A percentile compares a stretch with the other conserved stretches of the same genome.
phyloP scores from a whole-genome alignment of 139 green algal species.

The Ettlia oleoabundans region DNA sequence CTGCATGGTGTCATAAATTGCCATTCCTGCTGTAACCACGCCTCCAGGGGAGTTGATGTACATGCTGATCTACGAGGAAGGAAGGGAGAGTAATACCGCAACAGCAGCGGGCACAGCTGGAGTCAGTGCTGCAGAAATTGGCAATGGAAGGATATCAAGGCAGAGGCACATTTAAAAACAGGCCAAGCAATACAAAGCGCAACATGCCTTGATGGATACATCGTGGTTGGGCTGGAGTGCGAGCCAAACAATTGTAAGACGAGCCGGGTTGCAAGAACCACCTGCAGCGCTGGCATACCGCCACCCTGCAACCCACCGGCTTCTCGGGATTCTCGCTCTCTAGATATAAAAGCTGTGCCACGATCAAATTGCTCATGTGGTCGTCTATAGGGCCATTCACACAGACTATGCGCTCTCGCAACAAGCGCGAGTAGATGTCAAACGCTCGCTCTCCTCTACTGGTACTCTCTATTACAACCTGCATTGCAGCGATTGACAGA shows the following conservation, averaged over 20 bases:
- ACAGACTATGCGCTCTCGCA: slow-evolving; percentile 92
- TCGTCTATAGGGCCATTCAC: slow-evolving; percentile 88
- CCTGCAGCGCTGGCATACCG: too few species aligned
- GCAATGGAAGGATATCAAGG: too few species aligned
- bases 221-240: too few species aligned
- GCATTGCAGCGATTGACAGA: too few species aligned
- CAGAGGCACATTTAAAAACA: too few species aligned
- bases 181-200: too few species aligned
- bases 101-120: slow-evolving; percentile 1
- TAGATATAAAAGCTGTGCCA: slow-evolving; percentile 94
- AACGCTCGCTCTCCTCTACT: slow-evolving; percentile 83
- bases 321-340: slow-evolving; percentile 95
- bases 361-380: slow-evolving; percentile 74
- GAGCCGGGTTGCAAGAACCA: too few species aligned
- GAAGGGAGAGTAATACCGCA: too few species aligned
- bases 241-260: too few species aligned
- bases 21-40: slow-evolving; percentile 91
- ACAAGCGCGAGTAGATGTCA: slow-evolving; percentile 92
- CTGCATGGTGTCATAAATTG: slow-evolving; percentile 99
- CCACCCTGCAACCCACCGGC: too few species aligned
- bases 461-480: slow-evolving; percentile 74
- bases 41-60: slow-evolving; percentile 98
- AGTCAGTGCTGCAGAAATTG: background rate
- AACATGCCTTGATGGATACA: too few species aligned
- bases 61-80: slow-evolving; percentile 96